A percentile compares a stretch with the other conserved stretches of the same genome.
Evolutionary conservation across 2,329 filamentous ascomycete species (phyloP).

Genomic region (Alternaria sp.): DNA sequence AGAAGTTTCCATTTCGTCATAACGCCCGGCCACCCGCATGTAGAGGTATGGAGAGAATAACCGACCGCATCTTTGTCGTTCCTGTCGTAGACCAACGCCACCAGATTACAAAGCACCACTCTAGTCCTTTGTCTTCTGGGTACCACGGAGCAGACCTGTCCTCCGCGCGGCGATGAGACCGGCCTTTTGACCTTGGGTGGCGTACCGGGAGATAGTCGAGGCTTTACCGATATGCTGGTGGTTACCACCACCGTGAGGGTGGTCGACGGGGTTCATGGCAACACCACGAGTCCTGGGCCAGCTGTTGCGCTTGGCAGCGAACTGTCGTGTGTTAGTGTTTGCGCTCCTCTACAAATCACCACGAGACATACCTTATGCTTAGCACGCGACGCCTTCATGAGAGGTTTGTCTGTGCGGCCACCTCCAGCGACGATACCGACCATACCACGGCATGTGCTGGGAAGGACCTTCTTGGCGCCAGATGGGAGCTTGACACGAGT

Average conservation of each 20-base stretch:
- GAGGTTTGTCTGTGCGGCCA: constrained; percentile 99
- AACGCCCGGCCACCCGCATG: constrained; percentile 52
- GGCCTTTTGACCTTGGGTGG: constrained; percentile 98
- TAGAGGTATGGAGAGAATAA: constrained; percentile 50
- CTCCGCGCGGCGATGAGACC: constrained; percentile 99
- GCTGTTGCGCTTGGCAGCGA: constrained; percentile 99
- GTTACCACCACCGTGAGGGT: constrained; percentile 85
- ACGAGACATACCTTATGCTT: constrained; percentile 78
- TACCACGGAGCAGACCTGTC: constrained; percentile 99
- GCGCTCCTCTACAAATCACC: neutral
- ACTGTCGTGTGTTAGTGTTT: constrained; percentile 58
- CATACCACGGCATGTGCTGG: constrained; percentile 93
- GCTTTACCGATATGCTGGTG: constrained; percentile 99
- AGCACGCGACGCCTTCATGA: constrained; percentile 98
- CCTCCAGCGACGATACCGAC: constrained; percentile 99
- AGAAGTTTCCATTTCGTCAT: constrained; percentile 46
- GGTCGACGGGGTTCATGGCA: constrained; percentile 99
- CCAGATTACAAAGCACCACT: constrained; percentile 38
- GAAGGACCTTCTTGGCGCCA: constrained; percentile 98
- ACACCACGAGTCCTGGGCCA: constrained; percentile 99
- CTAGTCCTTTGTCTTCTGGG: constrained; percentile 97
- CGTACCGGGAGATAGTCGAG: constrained; percentile 98
- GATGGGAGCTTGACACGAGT: constrained; percentile 99
- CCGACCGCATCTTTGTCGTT: constrained; percentile 47
- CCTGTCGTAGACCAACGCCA: constrained; percentile 38